Base-by-base conservation (phyloP, 2,329 filamentous ascomycete species). In the Talaromyces amestolkiae region DNA sequence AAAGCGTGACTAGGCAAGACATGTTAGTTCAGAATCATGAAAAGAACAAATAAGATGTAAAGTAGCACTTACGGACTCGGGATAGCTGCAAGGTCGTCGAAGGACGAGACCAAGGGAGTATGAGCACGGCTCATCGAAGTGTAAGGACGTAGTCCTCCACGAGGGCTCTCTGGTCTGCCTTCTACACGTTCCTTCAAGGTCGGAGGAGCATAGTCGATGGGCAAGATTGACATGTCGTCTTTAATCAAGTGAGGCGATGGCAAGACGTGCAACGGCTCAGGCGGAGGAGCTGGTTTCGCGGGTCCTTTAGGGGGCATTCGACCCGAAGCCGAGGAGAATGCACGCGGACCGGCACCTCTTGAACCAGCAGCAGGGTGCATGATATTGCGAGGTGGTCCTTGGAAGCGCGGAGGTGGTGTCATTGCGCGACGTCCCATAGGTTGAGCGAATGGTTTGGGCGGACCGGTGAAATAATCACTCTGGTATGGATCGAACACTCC, bases 381-480 rank as follows among this genome's bases (percentile, higher is more conserved):
- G 74, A 81, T 81, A 71, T 84, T 82, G 54, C 79, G 76, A 49
- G 72, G 70, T 45, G 71, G 72, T 11, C 79, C 78, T 68, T 80
- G 86, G 65, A 84, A 84, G 41, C 86, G 83, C 15, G 86, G 85
- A 19, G 94, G 94, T 61, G 94, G 94, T 22, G 94, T 98, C 94
- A 98, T 97, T 61, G 94, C 94, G 73, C 94, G 91, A 71, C 94
- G 91, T 68, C 87, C 89, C 17, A 96, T 86, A 11, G 92, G 92
- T 77, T 97, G 87, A 11, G 93, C 91, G 71, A 91, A 97, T 2
- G 93, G 87, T 65, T 80, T 79, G n/a, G 72, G 68, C 39, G 72
- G 68, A 3, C 71, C 67, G 61, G 71, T 70, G 33, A 73, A 74
- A 66, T 78, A 76, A 13, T 78, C 75, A 33, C 73, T 73, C 9